phyloP scores from a whole-genome alignment of 2,329 filamentous ascomycete species.

The Aureobasidium sp. region DNA sequence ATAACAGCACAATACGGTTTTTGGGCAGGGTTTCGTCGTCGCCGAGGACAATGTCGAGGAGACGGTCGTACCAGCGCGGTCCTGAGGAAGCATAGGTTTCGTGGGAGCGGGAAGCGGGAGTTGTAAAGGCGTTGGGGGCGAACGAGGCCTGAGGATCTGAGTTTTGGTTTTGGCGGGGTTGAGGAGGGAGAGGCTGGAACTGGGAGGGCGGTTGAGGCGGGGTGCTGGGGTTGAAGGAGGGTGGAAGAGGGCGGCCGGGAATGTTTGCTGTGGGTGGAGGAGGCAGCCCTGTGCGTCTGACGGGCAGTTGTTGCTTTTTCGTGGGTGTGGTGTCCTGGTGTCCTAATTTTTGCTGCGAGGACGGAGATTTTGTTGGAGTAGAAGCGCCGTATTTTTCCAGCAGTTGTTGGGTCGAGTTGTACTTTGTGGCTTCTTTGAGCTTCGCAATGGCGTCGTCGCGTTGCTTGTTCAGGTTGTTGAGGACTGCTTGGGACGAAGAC shows the following conservation, averaged over 20 bases:
- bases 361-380: conserved; percentile 32
- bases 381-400: conserved; percentile 86
- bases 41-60: conserved; percentile 84
- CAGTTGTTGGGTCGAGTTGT: conserved; percentile 86
- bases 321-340: conserved; percentile 1
- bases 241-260: conserved; percentile 32
- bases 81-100: conserved; percentile 25
- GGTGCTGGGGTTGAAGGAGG: conserved; percentile 46
- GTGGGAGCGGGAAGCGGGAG: conserved; percentile 19
- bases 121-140: conserved; percentile 62
- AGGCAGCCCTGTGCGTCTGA: conserved; percentile 51
- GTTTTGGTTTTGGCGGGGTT: conserved; percentile 6
- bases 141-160: conserved; percentile 46
- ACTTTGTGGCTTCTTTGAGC: conserved; percentile 90
- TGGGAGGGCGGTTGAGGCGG: conserved; percentile 29
- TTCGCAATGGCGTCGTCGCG: conserved; percentile 84
- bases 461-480: conserved; percentile 71
- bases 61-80: conserved; percentile 83
- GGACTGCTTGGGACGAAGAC: conserved; percentile 56
- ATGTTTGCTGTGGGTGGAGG: conserved; percentile 63
- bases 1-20: conserved; percentile 85
- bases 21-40: conserved; percentile 91
- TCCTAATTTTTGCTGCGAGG: background rate
- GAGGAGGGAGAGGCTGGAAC: conserved; percentile 9
- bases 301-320: conserved; percentile 28